Base-by-base conservation (phyloP, 2,329 filamentous ascomycete genomes). In the Hypoxylon sp. region DNA sequence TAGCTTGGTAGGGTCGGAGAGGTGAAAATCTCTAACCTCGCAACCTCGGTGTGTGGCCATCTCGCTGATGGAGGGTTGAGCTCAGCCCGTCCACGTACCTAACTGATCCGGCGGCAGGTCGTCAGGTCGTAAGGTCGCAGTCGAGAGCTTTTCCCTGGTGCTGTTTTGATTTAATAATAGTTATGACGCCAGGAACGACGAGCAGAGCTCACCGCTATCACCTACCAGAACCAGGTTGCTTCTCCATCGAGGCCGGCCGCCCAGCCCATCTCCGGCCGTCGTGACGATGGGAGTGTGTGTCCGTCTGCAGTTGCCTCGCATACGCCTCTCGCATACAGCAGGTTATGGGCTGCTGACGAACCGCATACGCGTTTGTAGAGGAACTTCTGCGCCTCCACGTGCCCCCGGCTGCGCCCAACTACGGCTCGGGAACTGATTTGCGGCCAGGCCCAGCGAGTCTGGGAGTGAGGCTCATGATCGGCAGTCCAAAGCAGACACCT, bases 381-480 rank as follows among this genome's bases (percentile, higher is more conserved):
- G 45, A 53, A 47, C n/a, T 24, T 48, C 17, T 50, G 35, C 42
- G 41, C 51, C 42, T 54, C 57, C 61, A 62, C 55, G 61, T 62
- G 55, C 52, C 52, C 49, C 15, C n/a, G n/a, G 42, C 52, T 59
- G 57, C 42, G 50, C 57, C 27, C 18, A 59, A 48, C 29, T 59
- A 59, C 37, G 41, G 55, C 58, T 62, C 41, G 37, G 58, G 48
- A 58, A 59, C 61, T 58, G 51, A 58, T 58, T 58, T 41, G 26
- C 57, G 33, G 24, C 29, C 26, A 55, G 21, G 37, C 8, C 47
- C 47, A n/a, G n/a, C n/a, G n/a, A n/a, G n/a, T n/a, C 40, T 56
- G n/a, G 29, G 38, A 60, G 58, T 68, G 63, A 68, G 67, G 67
- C 66, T 68, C 62, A 53, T 49, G 60, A 65, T 65, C 60, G 55